Percentiles rank a stretch among this genome's conserved stretches.
These are phyloP conservation scores for Myxozyma monticola DNA, from an alignment of 805 yeast genomes.

Conservation along the genomic window DNA sequence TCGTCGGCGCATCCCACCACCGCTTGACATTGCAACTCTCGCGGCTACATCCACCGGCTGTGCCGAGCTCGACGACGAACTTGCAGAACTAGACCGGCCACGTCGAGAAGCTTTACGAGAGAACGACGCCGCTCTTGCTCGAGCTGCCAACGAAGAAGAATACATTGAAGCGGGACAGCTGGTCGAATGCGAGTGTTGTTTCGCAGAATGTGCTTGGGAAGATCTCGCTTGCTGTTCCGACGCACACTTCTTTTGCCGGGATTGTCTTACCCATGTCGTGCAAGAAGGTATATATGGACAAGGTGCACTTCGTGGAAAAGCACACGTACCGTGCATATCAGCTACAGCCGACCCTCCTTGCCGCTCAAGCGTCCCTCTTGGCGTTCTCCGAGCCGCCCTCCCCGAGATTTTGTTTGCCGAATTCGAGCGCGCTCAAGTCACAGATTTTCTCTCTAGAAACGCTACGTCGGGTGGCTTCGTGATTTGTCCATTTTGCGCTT, in stretches of 20 bases:
- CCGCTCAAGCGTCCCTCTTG: conserved; percentile 9
- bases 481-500: conserved; percentile 27
- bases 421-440: conserved; percentile 21
- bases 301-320: conserved; percentile 26
- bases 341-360: conserved; percentile 24
- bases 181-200: conserved; percentile 31
- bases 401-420: conserved; percentile 12
- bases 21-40: conserved; percentile 3
- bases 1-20: background rate
- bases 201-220: conserved; percentile 29
- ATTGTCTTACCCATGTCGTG: conserved; percentile 20
- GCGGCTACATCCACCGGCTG: conserved; percentile 12
- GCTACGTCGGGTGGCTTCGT: conserved; percentile 12
- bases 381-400: conserved; percentile 17
- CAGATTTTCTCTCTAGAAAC: conserved; percentile 16
- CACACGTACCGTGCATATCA: conserved; percentile 24
- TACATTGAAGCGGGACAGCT: conserved; percentile 21
- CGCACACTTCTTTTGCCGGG: conserved; percentile 26
- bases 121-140: conserved; percentile 19
- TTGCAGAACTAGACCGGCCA: conserved; percentile 7
- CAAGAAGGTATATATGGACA: conserved; percentile 29
- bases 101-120: conserved; percentile 1
- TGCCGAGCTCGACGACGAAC: conserved; percentile 22
- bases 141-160: conserved; percentile 17
- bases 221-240: conserved; percentile 29